These are phyloP conservation scores for Tylopilus intermedius DNA, from an alignment of 768 basidiomycete genomes.

Conservation along the genomic window DNA sequence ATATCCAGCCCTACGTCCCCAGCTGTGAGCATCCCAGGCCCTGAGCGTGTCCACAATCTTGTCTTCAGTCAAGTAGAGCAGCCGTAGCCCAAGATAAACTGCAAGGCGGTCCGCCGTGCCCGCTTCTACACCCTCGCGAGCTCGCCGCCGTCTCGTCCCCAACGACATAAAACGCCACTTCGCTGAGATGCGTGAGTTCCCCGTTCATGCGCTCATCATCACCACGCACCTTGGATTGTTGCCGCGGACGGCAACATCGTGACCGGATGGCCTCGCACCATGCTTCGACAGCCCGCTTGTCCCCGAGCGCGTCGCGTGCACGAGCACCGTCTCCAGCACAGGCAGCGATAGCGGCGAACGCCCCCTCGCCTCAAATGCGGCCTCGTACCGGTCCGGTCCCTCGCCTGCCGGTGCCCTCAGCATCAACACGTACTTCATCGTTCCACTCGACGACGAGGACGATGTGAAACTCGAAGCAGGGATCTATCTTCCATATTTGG, in stretches of 20 bases:
- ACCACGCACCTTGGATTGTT: slow-evolving; percentile 32
- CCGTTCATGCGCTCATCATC: slow-evolving; percentile 21
- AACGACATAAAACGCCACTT: slow-evolving; percentile 57
- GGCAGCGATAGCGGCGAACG: slow-evolving; percentile 20
- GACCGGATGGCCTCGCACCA: no score
- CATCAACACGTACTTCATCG: slow-evolving; percentile 37
- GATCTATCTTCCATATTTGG: no score
- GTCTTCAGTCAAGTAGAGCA: slow-evolving; percentile 82
- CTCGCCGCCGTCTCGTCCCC: slow-evolving; percentile 58
- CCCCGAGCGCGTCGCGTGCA: slow-evolving; percentile 46
- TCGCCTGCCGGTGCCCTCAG: slow-evolving; percentile 34
- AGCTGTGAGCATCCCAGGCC: slow-evolving; percentile 40
- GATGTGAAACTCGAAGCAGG: no score
- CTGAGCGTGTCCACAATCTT: slow-evolving; percentile 75
- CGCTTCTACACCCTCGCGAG: slow-evolving; percentile 39
- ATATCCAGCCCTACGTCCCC: slow-evolving; percentile 22
- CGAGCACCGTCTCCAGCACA: slow-evolving; percentile 46
- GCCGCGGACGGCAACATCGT: slow-evolving; percentile 46
- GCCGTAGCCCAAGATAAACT: slow-evolving; percentile 46
- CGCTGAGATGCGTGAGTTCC: slow-evolving; percentile 37
- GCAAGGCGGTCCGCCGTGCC: slow-evolving; percentile 71
- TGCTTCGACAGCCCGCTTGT: slow-evolving; percentile 35
- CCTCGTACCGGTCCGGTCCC: slow-evolving; percentile 54
- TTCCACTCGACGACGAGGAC: background rate
- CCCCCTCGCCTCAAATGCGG: slow-evolving; percentile 31